phyloP scores from a whole-genome alignment of 2,329 filamentous ascomycete species.

The Phialocephala subalpina region DNA sequence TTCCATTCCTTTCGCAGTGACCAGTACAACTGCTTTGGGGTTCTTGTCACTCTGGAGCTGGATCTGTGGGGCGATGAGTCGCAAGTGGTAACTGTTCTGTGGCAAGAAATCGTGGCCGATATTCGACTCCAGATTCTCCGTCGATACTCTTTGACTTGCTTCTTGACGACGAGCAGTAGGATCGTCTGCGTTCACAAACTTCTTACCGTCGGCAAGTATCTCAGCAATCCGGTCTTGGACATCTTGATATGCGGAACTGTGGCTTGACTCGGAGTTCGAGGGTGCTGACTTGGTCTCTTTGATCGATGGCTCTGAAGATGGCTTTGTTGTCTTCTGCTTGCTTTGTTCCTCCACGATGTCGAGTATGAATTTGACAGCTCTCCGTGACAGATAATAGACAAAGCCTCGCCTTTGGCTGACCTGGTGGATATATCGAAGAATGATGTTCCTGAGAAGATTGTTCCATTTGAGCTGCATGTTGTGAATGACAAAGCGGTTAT shows the following conservation, averaged over 20 bases:
- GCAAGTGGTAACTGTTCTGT: conserved; percentile 93
- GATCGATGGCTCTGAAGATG: conserved; percentile 44
- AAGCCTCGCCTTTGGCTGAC: conserved; percentile 95
- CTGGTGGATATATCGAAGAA: conserved; percentile 96
- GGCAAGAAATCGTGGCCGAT: conserved; percentile 89
- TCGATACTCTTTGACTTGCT: conserved; percentile 49
- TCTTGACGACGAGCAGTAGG: conserved; percentile 36
- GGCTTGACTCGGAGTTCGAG: conserved; percentile 28
- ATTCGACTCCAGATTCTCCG: conserved; percentile 73
- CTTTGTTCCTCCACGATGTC: conserved; percentile 96
- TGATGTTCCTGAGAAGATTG: conserved; percentile 93
- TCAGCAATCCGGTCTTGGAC: conserved; percentile 88
- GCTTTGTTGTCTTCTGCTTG: conserved; percentile 55
- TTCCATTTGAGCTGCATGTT: conserved; percentile 99
- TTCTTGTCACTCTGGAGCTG: conserved; percentile 99
- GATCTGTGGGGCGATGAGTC: conserved; percentile 95
- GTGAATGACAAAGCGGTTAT: conserved; percentile 97
- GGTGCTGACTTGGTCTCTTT: conserved; percentile 38
- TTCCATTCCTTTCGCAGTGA: conserved; percentile 97
- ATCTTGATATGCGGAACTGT: conserved; percentile 57
- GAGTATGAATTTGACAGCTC: conserved; percentile 96
- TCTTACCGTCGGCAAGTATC: conserved; percentile 83
- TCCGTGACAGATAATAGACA: conserved; percentile 95
- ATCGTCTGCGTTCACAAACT: conserved; percentile 78
- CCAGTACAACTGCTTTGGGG: conserved; percentile 92